These are phyloP conservation scores for Cyberlindnera mrakii DNA, from an alignment of 805 yeast species.

Conservation along the genomic window DNA sequence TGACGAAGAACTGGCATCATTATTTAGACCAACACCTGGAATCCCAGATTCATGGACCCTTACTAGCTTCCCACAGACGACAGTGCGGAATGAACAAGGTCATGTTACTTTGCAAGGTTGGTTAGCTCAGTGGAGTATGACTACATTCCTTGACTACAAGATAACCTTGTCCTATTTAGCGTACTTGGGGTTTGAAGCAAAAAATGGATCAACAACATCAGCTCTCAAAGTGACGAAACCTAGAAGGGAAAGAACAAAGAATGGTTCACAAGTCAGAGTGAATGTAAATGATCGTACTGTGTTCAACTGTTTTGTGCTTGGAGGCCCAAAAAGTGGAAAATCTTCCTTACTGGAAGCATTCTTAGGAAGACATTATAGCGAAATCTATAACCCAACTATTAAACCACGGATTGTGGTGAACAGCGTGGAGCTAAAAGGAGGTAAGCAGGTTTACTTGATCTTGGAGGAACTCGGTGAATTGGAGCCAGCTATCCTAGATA, in stretches of 20 bases:
- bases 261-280: slow-evolving; percentile 62
- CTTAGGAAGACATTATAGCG: slow-evolving; percentile 65
- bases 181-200: slow-evolving; percentile 73
- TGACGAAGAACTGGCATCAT: slow-evolving; percentile 56
- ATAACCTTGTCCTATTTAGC: slow-evolving; percentile 86
- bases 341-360: slow-evolving; percentile 80
- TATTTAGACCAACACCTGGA: slow-evolving; percentile 91
- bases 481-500: slow-evolving; percentile 76
- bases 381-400: slow-evolving; percentile 72
- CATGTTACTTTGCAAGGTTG: slow-evolving; percentile 93
- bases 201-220: slow-evolving; percentile 26
- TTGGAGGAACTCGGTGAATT: slow-evolving; percentile 86
- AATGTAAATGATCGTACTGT: slow-evolving; percentile 79
- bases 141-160: slow-evolving; percentile 78
- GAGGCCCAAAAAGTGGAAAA: slow-evolving; percentile 84
- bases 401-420: slow-evolving; percentile 81
- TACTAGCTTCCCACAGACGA: slow-evolving; percentile 77
- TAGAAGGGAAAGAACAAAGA: slow-evolving; percentile 59
- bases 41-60: slow-evolving; percentile 84
- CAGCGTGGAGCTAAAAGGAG: slow-evolving; percentile 89
- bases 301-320: slow-evolving; percentile 83
- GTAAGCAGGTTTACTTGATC: slow-evolving; percentile 89
- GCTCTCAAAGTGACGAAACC: slow-evolving; percentile 82
- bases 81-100: slow-evolving; percentile 87
- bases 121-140: slow-evolving; percentile 98